Percentiles rank a stretch among this genome's conserved stretches.
These are phyloP conservation scores for Buxus sempervirens DNA, from an alignment of 164 flowering plant genomes.

Conservation along the genomic window DNA sequence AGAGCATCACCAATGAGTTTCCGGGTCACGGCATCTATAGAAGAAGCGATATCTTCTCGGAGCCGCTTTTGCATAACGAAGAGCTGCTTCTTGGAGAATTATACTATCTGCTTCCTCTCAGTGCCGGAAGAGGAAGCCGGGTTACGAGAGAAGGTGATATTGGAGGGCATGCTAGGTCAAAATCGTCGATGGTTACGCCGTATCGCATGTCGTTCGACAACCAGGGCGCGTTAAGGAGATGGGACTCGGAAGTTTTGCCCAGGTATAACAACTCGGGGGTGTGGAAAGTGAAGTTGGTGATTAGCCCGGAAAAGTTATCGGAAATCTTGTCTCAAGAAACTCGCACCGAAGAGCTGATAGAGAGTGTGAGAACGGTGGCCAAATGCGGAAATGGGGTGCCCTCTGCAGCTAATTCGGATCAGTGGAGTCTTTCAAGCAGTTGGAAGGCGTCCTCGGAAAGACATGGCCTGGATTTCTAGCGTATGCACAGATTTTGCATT, in stretches of 20 bases:
- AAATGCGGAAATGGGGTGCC: conserved; percentile 51
- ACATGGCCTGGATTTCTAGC: conserved; percentile 8
- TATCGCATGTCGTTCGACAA: conserved; percentile 78
- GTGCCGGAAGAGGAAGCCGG: conserved; percentile 1
- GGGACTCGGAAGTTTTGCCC: conserved; percentile 37
- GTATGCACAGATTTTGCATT: neutral
- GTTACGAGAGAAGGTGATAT: conserved; percentile 32
- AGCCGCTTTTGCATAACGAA: conserved; percentile 53
- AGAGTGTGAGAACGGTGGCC: conserved; percentile 78
- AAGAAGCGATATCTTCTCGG: conserved; percentile 49
- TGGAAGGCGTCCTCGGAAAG: conserved; percentile 45
- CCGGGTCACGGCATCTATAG: conserved; percentile 71
- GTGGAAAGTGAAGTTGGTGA: conserved; percentile 95
- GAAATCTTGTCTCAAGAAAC: conserved; percentile 68
- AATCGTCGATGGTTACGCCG: conserved; percentile 27
- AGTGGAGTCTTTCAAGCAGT: conserved; percentile 71
- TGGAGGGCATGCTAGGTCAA: conserved; percentile 25
- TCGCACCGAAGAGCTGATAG: conserved; percentile 63
- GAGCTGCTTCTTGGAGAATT: conserved; percentile 53
- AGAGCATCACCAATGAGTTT: conserved; percentile 61
- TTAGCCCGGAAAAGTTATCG: conserved; percentile 59
- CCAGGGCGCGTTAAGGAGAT: conserved; percentile 43
- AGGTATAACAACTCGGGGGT: conserved; percentile 34
- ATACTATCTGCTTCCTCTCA: conserved; percentile 70
- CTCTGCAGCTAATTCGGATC: conserved; percentile 49